phyloP scores from a whole-genome alignment of 169 alveolate genomes.

The Eimeria necatrix region DNA sequence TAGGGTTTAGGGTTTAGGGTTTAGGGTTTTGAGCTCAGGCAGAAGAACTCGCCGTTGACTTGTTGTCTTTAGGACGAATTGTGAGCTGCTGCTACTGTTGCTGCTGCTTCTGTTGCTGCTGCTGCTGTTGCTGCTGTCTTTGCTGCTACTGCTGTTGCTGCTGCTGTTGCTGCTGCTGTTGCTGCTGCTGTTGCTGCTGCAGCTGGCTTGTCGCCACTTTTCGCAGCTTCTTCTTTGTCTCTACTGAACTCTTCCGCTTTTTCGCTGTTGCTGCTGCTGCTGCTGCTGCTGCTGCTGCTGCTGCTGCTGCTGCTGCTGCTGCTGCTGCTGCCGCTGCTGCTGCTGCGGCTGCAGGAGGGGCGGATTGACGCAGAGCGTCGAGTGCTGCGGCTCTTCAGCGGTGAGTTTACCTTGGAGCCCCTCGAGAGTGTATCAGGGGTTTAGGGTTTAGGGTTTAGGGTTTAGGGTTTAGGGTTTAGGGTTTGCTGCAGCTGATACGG shows the following conservation, averaged over 20 bases:
- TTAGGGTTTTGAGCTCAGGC: constrained; percentile 7
- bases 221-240: too few relatives aligned
- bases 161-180: too few relatives aligned
- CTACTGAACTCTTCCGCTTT: too few relatives aligned
- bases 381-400: constrained; percentile 7
- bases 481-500: too few relatives aligned
- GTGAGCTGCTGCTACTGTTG: constrained; percentile 37
- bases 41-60: constrained; percentile 1
- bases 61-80: neutral
- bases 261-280: too few relatives aligned
- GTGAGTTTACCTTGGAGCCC: neutral
- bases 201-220: too few relatives aligned
- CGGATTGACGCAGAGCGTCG: constrained; percentile 3
- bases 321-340: neutral
- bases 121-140: constrained; percentile 8
- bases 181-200: too few relatives aligned
- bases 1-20: constrained; percentile 33
- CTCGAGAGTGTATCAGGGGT: too few relatives aligned
- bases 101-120: constrained; percentile 36
- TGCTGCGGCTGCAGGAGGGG: constrained; percentile 24
- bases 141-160: neutral
- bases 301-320: neutral
- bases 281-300: neutral
- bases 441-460: too few relatives aligned
- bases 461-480: too few relatives aligned